Conservation (phyloP, 192 early-diverging fungal genomes). For the Linnemannia schmuckeri region DNA sequence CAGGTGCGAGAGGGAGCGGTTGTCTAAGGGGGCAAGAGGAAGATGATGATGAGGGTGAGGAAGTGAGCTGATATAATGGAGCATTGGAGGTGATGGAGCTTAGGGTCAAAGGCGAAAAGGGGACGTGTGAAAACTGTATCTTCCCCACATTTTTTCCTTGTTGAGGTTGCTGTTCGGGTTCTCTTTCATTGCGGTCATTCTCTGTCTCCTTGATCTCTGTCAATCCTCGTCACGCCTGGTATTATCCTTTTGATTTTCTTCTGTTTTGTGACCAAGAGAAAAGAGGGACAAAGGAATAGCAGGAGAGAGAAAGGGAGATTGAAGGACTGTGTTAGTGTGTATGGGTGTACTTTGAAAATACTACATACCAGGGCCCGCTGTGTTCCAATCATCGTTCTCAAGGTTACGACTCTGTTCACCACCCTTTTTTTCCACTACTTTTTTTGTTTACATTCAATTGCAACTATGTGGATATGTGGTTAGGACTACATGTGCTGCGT, state of each 20-base stretch:
- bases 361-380: too few species aligned
- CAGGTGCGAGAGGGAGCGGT: neutral
- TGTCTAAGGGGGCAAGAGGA: neutral
- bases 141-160: neutral
- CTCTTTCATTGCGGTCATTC: neutral
- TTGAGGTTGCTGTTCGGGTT: neutral
- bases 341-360: too few species aligned
- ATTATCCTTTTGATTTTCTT: neutral
- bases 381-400: too few species aligned
- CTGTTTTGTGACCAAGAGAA: neutral
- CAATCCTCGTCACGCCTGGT: neutral
- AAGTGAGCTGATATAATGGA: neutral
- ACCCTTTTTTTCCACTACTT: neutral
- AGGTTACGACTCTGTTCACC: neutral
- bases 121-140: neutral
- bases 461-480: too few species aligned
- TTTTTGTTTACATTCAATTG: slow-evolving; percentile 3
- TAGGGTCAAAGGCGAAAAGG: too few species aligned
- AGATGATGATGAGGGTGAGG: too few species aligned
- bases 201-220: too few species aligned
- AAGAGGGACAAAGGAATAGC: neutral
- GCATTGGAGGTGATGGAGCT: neutral
- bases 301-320: neutral
- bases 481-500: too few species aligned
- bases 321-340: neutral